Evolutionary conservation across 345 rosid genomes (phyloP).

Genomic region (Sonneratia caseolaris): DNA sequence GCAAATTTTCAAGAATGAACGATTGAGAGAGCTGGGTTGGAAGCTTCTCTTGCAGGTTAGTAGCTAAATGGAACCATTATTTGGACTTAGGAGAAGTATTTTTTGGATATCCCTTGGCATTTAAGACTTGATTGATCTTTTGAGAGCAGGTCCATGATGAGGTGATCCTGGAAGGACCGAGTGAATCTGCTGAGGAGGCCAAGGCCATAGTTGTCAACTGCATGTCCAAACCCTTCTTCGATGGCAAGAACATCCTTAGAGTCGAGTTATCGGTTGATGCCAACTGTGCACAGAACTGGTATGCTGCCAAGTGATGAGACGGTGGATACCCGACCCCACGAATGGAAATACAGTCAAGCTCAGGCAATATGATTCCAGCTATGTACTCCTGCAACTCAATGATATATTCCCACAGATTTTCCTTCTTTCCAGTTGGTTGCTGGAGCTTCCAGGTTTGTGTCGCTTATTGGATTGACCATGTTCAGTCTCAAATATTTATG

Average conservation of each 20-base stretch:
- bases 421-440: not conserved
- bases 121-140: not conserved
- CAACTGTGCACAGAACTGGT: conserved; percentile 91
- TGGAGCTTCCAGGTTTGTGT: not conserved
- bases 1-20: conserved; percentile 53
- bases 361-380: not conserved
- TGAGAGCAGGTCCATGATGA: conserved; percentile 80
- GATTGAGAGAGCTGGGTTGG: conserved; percentile 80
- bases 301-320: conserved; percentile 48
- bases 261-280: conserved; percentile 83
- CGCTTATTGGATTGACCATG: not conserved
- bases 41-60: conserved; percentile 78
- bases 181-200: conserved; percentile 72
- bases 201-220: conserved; percentile 76
- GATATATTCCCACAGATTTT: not conserved
- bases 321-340: not conserved
- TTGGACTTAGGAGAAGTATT: not conserved
- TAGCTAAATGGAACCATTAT: not conserved
- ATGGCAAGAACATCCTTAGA: conserved; percentile 60
- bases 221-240: conserved; percentile 83
- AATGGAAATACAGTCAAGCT: not conserved
- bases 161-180: conserved; percentile 96
- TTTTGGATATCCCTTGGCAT: not conserved
- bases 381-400: not conserved
- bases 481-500: not conserved